Percentiles rank a stretch among this genome's conserved stretches.
Conservation (phyloP, 352 stramenopile species). For the Pythium apleroticum region DNA sequence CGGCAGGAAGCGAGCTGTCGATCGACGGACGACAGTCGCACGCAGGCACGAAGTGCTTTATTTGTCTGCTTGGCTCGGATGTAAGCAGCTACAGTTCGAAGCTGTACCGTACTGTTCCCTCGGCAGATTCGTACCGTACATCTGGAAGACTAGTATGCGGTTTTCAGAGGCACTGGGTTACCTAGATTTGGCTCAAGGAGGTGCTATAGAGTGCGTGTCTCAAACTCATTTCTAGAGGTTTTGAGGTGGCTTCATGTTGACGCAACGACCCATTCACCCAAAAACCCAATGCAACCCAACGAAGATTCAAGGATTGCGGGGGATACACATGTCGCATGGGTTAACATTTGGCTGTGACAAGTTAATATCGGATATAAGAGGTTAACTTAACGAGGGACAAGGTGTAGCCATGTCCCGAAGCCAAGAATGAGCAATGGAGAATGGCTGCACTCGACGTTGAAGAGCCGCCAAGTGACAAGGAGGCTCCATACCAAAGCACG, state of each 20-base stretch:
- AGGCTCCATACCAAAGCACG: no score
- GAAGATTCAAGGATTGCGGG: background rate
- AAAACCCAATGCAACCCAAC: slow-evolving; percentile 1
- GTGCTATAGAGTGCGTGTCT: background rate
- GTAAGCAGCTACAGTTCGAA: background rate
- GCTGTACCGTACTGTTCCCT: background rate
- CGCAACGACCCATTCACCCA: slow-evolving; percentile 19
- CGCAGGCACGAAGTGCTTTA: no score
- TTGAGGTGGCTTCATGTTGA: slow-evolving; percentile 11
- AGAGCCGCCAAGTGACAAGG: background rate
- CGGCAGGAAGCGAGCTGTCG: background rate
- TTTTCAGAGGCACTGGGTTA: slow-evolving; percentile 1
- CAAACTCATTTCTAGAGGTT: background rate
- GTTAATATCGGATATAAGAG: background rate
- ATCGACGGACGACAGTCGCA: background rate
- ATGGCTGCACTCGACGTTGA: no score
- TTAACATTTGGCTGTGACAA: background rate
- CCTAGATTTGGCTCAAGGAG: background rate
- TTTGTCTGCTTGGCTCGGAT: slow-evolving; percentile 6
- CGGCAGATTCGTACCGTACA: background rate
- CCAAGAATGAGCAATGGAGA: no score
- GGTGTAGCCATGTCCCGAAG: slow-evolving; percentile 3
- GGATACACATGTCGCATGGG: slow-evolving; percentile 1
- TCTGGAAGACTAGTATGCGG: background rate
- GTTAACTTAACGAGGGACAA: background rate